These are phyloP conservation scores for Trichoderma koningiopsis DNA, from an alignment of 2,329 filamentous ascomycete genomes.

Conservation along the genomic window DNA sequence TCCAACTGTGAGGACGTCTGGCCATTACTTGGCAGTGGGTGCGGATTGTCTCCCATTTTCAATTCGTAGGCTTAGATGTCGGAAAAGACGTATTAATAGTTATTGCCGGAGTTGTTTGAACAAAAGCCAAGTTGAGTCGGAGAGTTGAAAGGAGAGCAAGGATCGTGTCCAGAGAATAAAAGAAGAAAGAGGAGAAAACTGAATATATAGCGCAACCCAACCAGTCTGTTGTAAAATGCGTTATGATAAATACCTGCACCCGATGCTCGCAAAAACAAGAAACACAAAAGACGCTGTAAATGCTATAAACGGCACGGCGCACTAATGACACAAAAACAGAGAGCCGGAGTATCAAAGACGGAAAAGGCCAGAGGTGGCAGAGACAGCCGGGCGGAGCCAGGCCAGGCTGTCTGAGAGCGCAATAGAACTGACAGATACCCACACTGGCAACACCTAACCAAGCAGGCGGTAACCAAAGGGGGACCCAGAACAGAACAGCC, in stretches of 20 bases:
- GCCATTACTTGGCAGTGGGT: not conserved
- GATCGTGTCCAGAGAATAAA: not conserved
- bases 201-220: not conserved
- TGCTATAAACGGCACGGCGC: not conserved
- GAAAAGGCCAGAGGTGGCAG: not conserved
- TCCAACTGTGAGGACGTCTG: not conserved
- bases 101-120: not conserved
- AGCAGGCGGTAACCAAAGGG: conserved; percentile 24
- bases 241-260: not conserved
- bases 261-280: not conserved
- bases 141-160: not conserved
- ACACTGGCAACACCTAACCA: conserved; percentile 17
- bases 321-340: not conserved
- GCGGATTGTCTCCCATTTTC: conserved; percentile 11
- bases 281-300: not conserved
- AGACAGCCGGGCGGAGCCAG: not conserved
- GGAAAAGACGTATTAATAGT: not conserved
- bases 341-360: not conserved
- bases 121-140: not conserved
- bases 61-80: not conserved
- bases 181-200: not conserved
- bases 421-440: not conserved
- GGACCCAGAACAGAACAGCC: not conserved
- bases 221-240: not conserved
- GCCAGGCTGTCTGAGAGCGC: not conserved